Evolutionary conservation across 495 filamentous ascomycete species (phyloP).

Genomic region (Neurospora sp.): DNA sequence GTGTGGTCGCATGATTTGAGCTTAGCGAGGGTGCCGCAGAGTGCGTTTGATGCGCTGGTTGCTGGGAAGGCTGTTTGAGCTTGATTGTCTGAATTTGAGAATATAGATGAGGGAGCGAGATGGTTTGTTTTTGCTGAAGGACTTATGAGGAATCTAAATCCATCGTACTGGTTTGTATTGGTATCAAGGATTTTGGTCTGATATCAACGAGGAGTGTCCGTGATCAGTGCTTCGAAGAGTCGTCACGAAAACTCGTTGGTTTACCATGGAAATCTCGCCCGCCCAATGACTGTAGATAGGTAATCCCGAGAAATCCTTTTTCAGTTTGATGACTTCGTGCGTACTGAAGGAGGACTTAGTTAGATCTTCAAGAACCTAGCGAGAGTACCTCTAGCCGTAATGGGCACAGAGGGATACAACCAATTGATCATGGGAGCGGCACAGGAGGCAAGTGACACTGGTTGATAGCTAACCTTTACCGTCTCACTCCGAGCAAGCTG

Average conservation of each 20-base stretch:
- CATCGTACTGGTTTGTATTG: background rate
- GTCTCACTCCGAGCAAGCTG: background rate
- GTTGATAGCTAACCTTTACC: too few species aligned
- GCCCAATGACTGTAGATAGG: too few species aligned
- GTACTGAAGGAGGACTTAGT: too few species aligned
- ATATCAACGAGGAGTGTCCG: background rate
- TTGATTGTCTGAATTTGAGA: background rate
- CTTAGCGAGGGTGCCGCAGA: slow-evolving; percentile 17
- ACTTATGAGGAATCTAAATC: background rate
- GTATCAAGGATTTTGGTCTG: background rate
- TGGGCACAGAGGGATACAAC: too few species aligned
- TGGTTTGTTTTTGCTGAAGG: background rate
- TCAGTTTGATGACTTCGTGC: too few species aligned
- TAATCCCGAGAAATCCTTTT: too few species aligned
- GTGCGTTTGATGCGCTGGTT: slow-evolving; percentile 20
- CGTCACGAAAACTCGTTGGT: background rate
- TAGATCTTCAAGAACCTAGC: too few species aligned
- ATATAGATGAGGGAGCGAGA: background rate
- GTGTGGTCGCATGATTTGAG: slow-evolving; percentile 18
- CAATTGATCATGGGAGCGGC: too few species aligned
- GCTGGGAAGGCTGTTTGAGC: background rate
- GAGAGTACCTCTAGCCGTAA: too few species aligned
- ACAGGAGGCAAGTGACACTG: too few species aligned
- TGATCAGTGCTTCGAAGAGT: background rate
- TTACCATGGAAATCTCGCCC: background rate